Evolutionary conservation across 1,139 yeast genomes (phyloP), one percentile per base, ranked within the genome.

Genomic region (Kodamaea anthophila): DNA sequence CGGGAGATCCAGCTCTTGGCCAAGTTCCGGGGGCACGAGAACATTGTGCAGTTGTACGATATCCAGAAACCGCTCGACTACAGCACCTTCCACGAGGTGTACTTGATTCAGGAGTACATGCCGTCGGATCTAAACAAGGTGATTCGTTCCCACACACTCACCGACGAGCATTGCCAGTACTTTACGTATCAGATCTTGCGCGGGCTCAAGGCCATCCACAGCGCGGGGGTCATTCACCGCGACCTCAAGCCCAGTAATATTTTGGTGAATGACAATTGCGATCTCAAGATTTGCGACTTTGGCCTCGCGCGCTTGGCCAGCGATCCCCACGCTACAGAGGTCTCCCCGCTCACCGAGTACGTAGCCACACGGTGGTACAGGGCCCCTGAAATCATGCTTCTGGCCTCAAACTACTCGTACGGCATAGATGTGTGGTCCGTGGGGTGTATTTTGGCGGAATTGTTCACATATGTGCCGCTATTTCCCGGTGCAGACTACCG

Each of bases 151-250:
- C 77, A 73, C 39, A 55, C 51, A 23, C 55, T 79, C 24, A 64
- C 72, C 23, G 82, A 77, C 45, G 80, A 76, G 40, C 87, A 79
- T 42, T 70, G 77, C 32, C 84, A 78, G 45, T 79, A 77, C 47
- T 78, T 80, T 43, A 62, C 70, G 1, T 91, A 93, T 58, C 98
- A 91, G 62, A 88, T 91, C 29, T 65, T 88, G 40, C 71, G 97
- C 41, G 98, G 97, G 1, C 68, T 91, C 47, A 91, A 91, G 55
- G 88, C 86, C 51, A 96, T 91, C 34, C 98, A 91, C 58, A 83
- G 95, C 6, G 97, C 97, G 0, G 96, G 96, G 16, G 97, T 91
- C 9, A 91, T 91, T 41, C 98, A 91, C 54, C 74, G 97, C 44
- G 98, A 91, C 60, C 67, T 88, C 47, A 86, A 87, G 58, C 98